These are phyloP conservation scores for Ascoidea asiatica DNA, from an alignment of 805 yeast species.

Conservation along the genomic window DNA sequence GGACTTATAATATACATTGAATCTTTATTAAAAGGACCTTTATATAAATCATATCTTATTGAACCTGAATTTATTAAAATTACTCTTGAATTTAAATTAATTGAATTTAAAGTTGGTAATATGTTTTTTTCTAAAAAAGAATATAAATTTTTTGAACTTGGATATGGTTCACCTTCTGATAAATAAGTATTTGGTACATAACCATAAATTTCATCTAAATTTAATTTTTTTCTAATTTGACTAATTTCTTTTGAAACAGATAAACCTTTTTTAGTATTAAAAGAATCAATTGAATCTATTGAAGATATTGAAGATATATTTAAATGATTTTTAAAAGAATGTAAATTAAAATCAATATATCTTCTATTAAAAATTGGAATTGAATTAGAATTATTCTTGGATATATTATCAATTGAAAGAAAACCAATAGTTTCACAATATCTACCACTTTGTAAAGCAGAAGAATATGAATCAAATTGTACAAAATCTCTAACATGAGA, in stretches of 20 bases:
- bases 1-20: slow-evolving; percentile 78
- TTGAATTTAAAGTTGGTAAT: slow-evolving; percentile 29
- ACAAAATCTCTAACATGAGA: slow-evolving; percentile 82
- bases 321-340: slow-evolving; percentile 62
- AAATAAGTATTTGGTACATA: slow-evolving; percentile 53
- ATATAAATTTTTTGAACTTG: slow-evolving; percentile 43
- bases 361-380: slow-evolving; percentile 34
- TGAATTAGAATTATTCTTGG: slow-evolving; percentile 9
- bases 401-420: slow-evolving; percentile 38
- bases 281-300: slow-evolving; percentile 16
- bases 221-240: slow-evolving; percentile 29
- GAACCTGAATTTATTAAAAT: slow-evolving; percentile 79
- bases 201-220: slow-evolving; percentile 46
- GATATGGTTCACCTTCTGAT: slow-evolving; percentile 53
- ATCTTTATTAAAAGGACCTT: slow-evolving; percentile 74
- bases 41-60: slow-evolving; percentile 71
- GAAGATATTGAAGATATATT: too few relatives aligned
- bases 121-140: slow-evolving; percentile 44
- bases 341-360: slow-evolving; percentile 71
- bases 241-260: slow-evolving; percentile 30
- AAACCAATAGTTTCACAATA: slow-evolving; percentile 93
- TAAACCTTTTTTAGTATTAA: slow-evolving; percentile 45
- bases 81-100: slow-evolving; percentile 25
- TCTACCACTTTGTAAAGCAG: slow-evolving; percentile 85
- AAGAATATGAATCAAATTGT: slow-evolving; percentile 47